Conservation (phyloP, 805 yeast species). For the Scheffersomyces lignosus region DNA sequence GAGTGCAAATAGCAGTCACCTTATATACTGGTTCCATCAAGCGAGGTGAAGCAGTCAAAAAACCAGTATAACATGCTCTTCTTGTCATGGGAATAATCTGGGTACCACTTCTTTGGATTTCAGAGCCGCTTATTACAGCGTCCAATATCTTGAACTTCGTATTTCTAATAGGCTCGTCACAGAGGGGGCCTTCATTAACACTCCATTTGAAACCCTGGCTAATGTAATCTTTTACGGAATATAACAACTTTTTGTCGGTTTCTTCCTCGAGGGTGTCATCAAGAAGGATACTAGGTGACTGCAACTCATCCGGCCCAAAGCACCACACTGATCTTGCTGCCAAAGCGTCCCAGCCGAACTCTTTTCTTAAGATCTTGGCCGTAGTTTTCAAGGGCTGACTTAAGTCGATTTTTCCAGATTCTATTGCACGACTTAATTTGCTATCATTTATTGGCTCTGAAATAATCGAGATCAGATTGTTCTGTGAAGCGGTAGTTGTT, state of each 20-base stretch:
- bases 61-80: conserved; percentile 79
- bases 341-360: conserved; percentile 78
- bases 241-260: conserved; percentile 54
- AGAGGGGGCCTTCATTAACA: conserved; percentile 84
- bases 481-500: conserved; percentile 54
- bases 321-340: conserved; percentile 83
- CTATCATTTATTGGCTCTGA: conserved; percentile 69
- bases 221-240: conserved; percentile 52
- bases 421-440: conserved; percentile 56
- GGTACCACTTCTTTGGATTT: conserved; percentile 52
- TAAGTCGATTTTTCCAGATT: conserved; percentile 43
- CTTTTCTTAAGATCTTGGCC: conserved; percentile 53
- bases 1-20: conserved; percentile 57
- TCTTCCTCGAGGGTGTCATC: conserved; percentile 78
- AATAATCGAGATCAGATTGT: conserved; percentile 61
- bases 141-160: conserved; percentile 72
- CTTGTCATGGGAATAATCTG: conserved; percentile 82
- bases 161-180: conserved; percentile 76
- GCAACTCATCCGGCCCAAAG: conserved; percentile 51
- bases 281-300: conserved; percentile 50
- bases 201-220: conserved; percentile 85
- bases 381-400: conserved; percentile 41
- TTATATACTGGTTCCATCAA: conserved; percentile 80
- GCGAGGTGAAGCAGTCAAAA: conserved; percentile 74
- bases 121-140: conserved; percentile 49